Conservation (phyloP, 1,284 basidiomycete genomes). For the Cryptococcus hybrid region DNA sequence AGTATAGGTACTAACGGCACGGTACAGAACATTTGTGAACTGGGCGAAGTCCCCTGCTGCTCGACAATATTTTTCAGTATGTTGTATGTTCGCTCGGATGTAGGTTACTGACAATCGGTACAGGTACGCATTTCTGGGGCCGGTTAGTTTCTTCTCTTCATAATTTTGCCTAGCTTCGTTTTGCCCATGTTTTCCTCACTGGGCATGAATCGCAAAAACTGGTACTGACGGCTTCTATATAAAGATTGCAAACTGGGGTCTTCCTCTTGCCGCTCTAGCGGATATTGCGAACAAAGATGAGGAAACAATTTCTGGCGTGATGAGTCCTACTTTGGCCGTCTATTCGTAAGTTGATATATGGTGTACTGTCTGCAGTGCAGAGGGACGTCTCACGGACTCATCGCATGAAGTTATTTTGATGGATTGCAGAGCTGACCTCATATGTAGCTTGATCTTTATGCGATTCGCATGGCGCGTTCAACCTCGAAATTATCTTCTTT, state of each 20-base stretch:
- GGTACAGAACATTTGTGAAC: constrained; percentile 58
- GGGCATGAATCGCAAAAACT: too few relatives aligned
- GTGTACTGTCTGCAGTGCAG: too few relatives aligned
- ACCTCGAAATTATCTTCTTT: constrained; percentile 90
- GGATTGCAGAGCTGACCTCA: too few relatives aligned
- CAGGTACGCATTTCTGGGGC: constrained; percentile 95
- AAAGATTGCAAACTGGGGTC: constrained; percentile 94
- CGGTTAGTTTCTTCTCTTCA: constrained; percentile 59
- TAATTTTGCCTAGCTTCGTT: neutral
- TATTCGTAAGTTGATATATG: constrained; percentile 75
- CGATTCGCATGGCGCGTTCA: constrained; percentile 94
- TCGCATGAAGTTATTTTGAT: too few relatives aligned
- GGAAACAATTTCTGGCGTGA: constrained; percentile 87
- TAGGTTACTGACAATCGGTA: neutral
- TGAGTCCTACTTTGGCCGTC: constrained; percentile 82
- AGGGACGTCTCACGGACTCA: too few relatives aligned
- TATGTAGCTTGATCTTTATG: constrained; percentile 81
- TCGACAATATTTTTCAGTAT: constrained; percentile 90
- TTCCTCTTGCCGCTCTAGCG: constrained; percentile 84
- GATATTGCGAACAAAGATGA: constrained; percentile 85
- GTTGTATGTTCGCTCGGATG: constrained; percentile 41
- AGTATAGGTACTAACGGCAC: too few relatives aligned
- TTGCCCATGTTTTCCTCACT: neutral
- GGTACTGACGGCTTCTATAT: neutral
- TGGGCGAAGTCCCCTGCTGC: constrained; percentile 88